Percentiles rank a stretch among this genome's conserved stretches.
Conservation (phyloP, 2,329 filamentous ascomycete genomes). For the Aspergillus sojae region DNA sequence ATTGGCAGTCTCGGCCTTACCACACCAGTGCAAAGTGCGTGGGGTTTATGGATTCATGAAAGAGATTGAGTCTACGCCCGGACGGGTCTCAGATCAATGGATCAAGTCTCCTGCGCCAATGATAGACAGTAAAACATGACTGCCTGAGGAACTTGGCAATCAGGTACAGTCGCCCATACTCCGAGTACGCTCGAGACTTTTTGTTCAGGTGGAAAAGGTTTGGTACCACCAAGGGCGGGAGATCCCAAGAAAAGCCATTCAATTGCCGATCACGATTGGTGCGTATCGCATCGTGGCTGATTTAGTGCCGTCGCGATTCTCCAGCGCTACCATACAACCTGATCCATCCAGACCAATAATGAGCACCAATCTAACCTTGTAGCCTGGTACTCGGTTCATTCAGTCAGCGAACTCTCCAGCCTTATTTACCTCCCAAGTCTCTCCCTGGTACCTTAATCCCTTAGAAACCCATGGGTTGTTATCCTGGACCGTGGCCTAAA, state of each 20-base stretch:
- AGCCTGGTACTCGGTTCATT: conserved; percentile 11
- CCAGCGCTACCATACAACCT: conserved; percentile 9
- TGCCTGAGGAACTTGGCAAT: neutral
- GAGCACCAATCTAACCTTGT: conserved; percentile 10
- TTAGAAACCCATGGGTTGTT: conserved; percentile 3
- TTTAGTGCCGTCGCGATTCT: conserved; percentile 7
- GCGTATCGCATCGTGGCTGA: conserved; percentile 8
- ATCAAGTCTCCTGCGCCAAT: neutral
- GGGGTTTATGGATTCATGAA: neutral
- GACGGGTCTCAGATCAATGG: neutral
- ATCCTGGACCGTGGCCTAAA: neutral
- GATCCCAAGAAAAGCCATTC: neutral
- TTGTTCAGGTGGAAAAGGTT: neutral
- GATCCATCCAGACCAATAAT: conserved; percentile 14
- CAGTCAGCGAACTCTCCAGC: conserved; percentile 1
- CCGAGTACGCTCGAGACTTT: neutral
- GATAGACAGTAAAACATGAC: neutral
- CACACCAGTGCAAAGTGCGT: neutral
- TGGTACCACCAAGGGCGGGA: neutral
- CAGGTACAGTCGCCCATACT: neutral
- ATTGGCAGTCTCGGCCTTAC: neutral
- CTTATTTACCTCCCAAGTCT: neutral
- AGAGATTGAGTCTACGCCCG: neutral
- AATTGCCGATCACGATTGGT: conserved; percentile 6
- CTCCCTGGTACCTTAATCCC: neutral